Percentiles rank a stretch among this genome's conserved stretches.
Conservation (phyloP, 192 early-diverging fungal species). For the Mortierella claussenii region DNA sequence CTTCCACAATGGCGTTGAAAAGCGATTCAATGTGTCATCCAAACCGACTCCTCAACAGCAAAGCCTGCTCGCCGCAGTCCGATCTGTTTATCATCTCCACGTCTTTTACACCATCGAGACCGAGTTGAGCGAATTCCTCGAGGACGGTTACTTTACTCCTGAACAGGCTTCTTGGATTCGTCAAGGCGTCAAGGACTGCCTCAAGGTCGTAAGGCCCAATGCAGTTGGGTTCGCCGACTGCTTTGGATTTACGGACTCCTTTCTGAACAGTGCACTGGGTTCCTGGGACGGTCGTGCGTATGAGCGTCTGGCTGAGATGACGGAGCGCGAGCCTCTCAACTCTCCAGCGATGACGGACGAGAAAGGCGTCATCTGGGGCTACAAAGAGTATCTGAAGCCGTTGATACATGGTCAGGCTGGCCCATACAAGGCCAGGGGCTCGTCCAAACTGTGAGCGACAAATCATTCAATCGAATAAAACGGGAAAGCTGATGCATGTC, state of each 20-base stretch:
- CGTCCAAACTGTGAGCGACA: slow-evolving; percentile 17
- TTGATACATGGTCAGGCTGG: slow-evolving; percentile 34
- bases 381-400: slow-evolving; percentile 55
- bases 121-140: slow-evolving; percentile 70
- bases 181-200: slow-evolving; percentile 54
- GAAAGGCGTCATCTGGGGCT: slow-evolving; percentile 57
- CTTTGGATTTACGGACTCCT: slow-evolving; percentile 78
- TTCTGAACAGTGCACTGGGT: slow-evolving; percentile 82
- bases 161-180: slow-evolving; percentile 63
- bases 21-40: slow-evolving; percentile 14
- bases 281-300: slow-evolving; percentile 82
- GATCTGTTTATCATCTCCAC: slow-evolving; percentile 57
- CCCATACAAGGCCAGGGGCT: slow-evolving; percentile 16
- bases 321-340: slow-evolving; percentile 52
- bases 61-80: slow-evolving; percentile 56
- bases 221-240: slow-evolving; percentile 85
- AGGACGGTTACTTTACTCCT: slow-evolving; percentile 60
- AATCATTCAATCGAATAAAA: too few relatives aligned
- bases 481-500: too few relatives aligned
- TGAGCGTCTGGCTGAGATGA: slow-evolving; percentile 58
- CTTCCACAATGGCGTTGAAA: slow-evolving; percentile 65
- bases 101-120: slow-evolving; percentile 74
- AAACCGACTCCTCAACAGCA: slow-evolving; percentile 21
- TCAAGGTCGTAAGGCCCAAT: slow-evolving; percentile 77
- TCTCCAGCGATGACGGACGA: slow-evolving; percentile 35